Percentiles rank a stretch among this genome's conserved stretches.
phyloP scores from a whole-genome alignment of 169 alveolate species.

The Cryptosporidium canis region DNA sequence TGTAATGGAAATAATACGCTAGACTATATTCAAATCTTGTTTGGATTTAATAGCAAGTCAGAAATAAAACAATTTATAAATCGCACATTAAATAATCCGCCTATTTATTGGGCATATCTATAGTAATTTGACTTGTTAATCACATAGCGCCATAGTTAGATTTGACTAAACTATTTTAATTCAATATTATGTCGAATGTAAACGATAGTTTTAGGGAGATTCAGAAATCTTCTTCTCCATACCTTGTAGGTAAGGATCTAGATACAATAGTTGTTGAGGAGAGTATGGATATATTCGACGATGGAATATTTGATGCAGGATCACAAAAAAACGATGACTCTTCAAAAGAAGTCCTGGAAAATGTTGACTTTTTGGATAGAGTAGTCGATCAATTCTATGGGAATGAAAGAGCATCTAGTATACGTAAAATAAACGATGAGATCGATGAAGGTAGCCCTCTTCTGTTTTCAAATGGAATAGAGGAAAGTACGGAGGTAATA shows the following conservation, averaged over 20 bases:
- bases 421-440: slow-evolving; percentile 10
- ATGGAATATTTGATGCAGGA: slow-evolving; percentile 61
- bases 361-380: slow-evolving; percentile 61
- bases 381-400: slow-evolving; percentile 71
- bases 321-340: slow-evolving; percentile 32
- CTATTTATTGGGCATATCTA: slow-evolving; percentile 64
- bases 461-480: slow-evolving; percentile 1
- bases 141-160: slow-evolving; percentile 13
- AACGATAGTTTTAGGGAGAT: slow-evolving; percentile 6
- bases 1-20: slow-evolving; percentile 34
- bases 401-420: slow-evolving; percentile 30
- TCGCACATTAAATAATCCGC: neutral
- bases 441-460: slow-evolving; percentile 36
- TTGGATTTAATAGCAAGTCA: slow-evolving; percentile 29
- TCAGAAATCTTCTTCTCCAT: neutral
- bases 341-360: neutral
- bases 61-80: neutral
- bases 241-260: slow-evolving; percentile 17
- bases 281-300: slow-evolving; percentile 62
- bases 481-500: slow-evolving; percentile 13
- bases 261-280: slow-evolving; percentile 62
- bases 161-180: neutral
- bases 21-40: slow-evolving; percentile 37
- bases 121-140: neutral
- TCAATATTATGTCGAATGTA: neutral